Percentiles rank a stretch among this genome's conserved stretches.
Conservation (phyloP, 257 asterid genomes). For the Nicotiana attenuata region DNA sequence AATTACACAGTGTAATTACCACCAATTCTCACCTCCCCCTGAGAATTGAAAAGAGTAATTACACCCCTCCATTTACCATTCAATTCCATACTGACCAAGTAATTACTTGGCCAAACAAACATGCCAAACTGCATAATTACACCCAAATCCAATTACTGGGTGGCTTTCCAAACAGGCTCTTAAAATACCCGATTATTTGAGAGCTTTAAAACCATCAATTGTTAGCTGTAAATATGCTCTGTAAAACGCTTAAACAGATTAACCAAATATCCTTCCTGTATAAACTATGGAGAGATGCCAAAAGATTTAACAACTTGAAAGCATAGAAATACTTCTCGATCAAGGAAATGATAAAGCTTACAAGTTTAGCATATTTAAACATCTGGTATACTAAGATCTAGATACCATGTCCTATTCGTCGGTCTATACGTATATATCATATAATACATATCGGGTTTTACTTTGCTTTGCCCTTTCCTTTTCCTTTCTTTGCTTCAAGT, state of each 20-base stretch:
- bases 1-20: no score
- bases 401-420: neutral
- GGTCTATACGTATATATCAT: neutral
- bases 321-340: neutral
- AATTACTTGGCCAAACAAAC: no score
- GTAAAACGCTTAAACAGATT: neutral
- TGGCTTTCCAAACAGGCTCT: no score
- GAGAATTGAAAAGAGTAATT: no score
- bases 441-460: conserved; percentile 11
- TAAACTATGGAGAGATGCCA: neutral
- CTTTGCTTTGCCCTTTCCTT: conserved; percentile 86
- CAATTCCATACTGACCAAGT: no score
- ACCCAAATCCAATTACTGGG: no score
- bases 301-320: neutral
- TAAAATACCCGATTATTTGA: neutral
- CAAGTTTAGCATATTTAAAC: neutral
- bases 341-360: neutral
- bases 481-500: conserved; percentile 88
- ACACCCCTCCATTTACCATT: no score
- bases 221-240: neutral
- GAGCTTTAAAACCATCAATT: neutral
- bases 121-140: no score
- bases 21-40: no score
- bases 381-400: neutral
- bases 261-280: neutral